Evolutionary conservation across 2,329 filamentous ascomycete genomes (phyloP), one percentile per base, ranked within the genome.

Genomic region (Apiospora aurea): DNA sequence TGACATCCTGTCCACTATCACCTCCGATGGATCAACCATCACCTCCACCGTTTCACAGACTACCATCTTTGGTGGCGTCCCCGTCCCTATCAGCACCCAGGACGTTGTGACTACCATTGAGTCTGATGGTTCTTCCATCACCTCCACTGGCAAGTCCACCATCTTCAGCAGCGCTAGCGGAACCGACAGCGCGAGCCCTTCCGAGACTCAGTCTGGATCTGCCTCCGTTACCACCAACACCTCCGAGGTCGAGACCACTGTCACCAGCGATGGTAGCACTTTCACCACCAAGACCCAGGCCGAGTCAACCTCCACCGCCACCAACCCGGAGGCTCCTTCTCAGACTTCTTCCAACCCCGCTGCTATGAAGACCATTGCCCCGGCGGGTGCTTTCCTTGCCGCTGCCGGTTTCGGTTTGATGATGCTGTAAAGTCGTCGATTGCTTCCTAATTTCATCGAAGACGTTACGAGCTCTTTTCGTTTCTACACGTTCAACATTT

Each of bases 211-310:
- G 57, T 64, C 57, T 34, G 57, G 34, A 41, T 68, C 66, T 18
- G 66, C 41, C 24, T 68, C 66, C n/a, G 66, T 68, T 18, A 47
- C 21, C 18, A 41, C 66, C 43, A 34, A 29, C 41, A 47, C 66
- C 18, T 68, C 66, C 24, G 43, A 68, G 13, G 66, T 68, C 8
- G 66, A 44, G 2, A 68, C 66, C n/a, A 68, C 66, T n/a, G 29
- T 68, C 41, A 68, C 66, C 26, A 46, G 41, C 21, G 41, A 34
- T 34, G 66, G 66, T 29, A 68, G 66, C 66, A 68, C 66, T 5
- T 68, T 68, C 66, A 29, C 26, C 43, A 68, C 66, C 44, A 68
- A n/a, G 41, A 68, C 66, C n/a, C 66, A 44, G 66, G 66, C 43
- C 34, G 57, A 64, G 34, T 18, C 34, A 21, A 67, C 66, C 18